Evolutionary conservation across 1,284 basidiomycete genomes (phyloP).

Genomic region (Farysia itapuensis): DNA sequence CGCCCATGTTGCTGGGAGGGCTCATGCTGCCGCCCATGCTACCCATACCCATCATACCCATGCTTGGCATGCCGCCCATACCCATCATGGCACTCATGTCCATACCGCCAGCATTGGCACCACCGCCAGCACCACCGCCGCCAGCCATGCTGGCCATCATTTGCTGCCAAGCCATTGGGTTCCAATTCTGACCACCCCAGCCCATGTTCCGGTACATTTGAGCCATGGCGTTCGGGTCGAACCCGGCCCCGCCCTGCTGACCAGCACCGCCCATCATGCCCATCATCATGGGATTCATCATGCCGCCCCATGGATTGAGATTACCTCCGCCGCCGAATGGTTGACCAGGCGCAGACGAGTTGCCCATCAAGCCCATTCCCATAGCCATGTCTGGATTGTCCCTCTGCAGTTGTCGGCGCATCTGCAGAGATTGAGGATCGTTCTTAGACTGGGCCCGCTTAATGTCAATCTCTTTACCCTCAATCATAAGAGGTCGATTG

Average conservation of each 20-base stretch:
- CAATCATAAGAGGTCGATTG: conserved; percentile 56
- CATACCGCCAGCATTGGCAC: conserved; percentile 60
- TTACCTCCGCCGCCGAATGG: conserved; percentile 2
- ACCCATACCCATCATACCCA: conserved; percentile 62
- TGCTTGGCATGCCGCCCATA: conserved; percentile 56
- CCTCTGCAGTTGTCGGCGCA: conserved; percentile 14
- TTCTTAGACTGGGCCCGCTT: conserved; percentile 64
- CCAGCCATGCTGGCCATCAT: conserved; percentile 46
- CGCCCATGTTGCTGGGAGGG: neutral
- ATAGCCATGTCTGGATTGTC: conserved; percentile 11
- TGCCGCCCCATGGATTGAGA: conserved; percentile 66
- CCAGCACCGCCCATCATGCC: conserved; percentile 37
- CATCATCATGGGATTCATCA: conserved; percentile 65
- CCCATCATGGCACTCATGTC: conserved; percentile 63
- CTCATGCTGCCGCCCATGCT: conserved; percentile 45
- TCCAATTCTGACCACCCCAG: conserved; percentile 56
- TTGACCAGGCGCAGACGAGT: conserved; percentile 63
- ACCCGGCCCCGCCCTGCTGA: conserved; percentile 31
- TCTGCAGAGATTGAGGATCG: conserved; percentile 25
- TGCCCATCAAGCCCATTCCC: conserved; percentile 5
- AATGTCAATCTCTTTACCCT: conserved; percentile 78
- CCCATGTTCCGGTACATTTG: conserved; percentile 66
- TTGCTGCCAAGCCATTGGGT: conserved; percentile 58
- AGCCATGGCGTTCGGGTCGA: conserved; percentile 64
- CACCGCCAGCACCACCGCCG: conserved; percentile 30